Percentiles rank a stretch among this genome's conserved stretches.
Evolutionary conservation across 345 rosid species (phyloP).

Genomic region (Theobroma cacao): DNA sequence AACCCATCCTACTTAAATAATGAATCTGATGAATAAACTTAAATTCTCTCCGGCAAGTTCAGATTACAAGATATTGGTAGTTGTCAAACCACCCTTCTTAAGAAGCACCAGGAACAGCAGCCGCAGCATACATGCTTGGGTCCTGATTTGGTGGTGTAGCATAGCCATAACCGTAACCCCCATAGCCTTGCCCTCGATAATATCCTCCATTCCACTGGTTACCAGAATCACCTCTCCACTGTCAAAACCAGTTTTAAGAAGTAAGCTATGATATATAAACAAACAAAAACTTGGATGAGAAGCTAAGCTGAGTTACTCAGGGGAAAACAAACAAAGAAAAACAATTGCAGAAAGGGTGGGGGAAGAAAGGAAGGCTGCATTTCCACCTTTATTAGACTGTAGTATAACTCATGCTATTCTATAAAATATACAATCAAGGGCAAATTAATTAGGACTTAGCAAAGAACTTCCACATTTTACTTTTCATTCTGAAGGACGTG

Average conservation of each 20-base stretch:
- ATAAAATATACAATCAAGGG: neutral
- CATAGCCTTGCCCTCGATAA: constrained; percentile 62
- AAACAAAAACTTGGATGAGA: neutral
- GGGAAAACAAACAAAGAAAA: neutral
- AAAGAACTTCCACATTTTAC: neutral
- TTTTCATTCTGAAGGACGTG: neutral
- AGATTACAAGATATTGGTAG: constrained; percentile 12
- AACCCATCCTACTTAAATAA: constrained; percentile 26
- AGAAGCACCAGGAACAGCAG: constrained; percentile 72
- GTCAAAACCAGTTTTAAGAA: constrained; percentile 23
- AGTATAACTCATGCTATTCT: neutral
- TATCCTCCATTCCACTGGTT: constrained; percentile 80
- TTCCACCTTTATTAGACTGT: neutral
- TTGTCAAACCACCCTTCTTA: constrained; percentile 22
- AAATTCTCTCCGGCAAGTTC: constrained; percentile 16
- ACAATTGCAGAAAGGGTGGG: neutral
- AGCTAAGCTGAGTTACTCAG: neutral
- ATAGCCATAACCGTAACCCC: constrained; percentile 51
- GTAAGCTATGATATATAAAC: neutral
- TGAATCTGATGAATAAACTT: constrained; percentile 10
- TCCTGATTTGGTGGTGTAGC: constrained; percentile 44
- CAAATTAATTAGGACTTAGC: neutral
- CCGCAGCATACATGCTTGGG: constrained; percentile 47
- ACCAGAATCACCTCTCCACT: constrained; percentile 74
- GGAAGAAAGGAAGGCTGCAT: neutral